Evolutionary conservation across 768 basidiomycete species (phyloP).

Genomic region (Leccinum subtestaceum): DNA sequence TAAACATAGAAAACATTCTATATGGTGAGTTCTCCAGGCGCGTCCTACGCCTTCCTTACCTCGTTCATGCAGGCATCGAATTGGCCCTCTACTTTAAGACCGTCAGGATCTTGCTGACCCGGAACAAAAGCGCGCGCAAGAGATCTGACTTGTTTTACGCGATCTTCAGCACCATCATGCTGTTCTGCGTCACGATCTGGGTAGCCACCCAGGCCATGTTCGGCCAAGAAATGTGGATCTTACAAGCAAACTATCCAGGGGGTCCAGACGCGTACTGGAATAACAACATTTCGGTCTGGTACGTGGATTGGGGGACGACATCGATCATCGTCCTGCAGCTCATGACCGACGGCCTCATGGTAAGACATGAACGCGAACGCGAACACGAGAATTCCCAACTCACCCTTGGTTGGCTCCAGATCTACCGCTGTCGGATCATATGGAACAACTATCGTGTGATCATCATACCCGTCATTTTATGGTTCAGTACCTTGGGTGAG

Average conservation of each 20-base stretch:
- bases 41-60: background rate
- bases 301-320: conserved; percentile 25
- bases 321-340: conserved; percentile 31
- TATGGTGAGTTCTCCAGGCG: conserved; percentile 19
- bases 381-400: background rate
- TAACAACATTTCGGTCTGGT: conserved; percentile 25
- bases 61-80: conserved; percentile 19
- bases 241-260: conserved; percentile 32
- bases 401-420: conserved; percentile 26
- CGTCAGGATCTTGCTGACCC: conserved; percentile 9
- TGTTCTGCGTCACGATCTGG: conserved; percentile 32
- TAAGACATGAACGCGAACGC: background rate
- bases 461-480: conserved; percentile 19
- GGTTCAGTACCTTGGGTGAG: conserved; percentile 24
- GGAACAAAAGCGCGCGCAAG: background rate
- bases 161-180: conserved; percentile 25
- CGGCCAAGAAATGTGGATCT: conserved; percentile 37
- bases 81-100: conserved; percentile 26
- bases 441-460: conserved; percentile 24
- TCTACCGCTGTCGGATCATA: conserved; percentile 39
- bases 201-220: conserved; percentile 21
- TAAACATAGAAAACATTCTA: conserved; percentile 18
- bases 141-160: conserved; percentile 20
- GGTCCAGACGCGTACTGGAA: conserved; percentile 34
- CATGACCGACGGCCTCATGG: conserved; percentile 34